phyloP scores from a whole-genome alignment of 345 rosid species.

The Mangifera indica region DNA sequence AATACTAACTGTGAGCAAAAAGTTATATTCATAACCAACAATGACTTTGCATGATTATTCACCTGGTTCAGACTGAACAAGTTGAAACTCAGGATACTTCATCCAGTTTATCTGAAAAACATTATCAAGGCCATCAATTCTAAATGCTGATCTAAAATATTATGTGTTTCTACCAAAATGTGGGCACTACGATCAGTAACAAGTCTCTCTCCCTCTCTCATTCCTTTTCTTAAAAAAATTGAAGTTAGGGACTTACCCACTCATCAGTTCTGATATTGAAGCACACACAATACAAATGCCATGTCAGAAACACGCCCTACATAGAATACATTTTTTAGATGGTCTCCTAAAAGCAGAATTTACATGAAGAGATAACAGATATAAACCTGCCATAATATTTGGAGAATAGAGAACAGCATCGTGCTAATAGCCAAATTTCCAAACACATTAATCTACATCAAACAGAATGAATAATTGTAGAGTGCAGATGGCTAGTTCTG shows the following conservation, averaged over 20 bases:
- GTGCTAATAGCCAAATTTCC: conserved; percentile 42
- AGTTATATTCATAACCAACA: background rate
- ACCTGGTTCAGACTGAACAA: conserved; percentile 42
- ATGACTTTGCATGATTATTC: background rate
- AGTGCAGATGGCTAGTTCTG: background rate
- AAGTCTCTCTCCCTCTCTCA: background rate
- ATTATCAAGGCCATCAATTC: background rate
- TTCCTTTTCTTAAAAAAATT: background rate
- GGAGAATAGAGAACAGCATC: conserved; percentile 48
- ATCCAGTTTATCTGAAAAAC: conserved; percentile 55
- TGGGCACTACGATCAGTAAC: background rate
- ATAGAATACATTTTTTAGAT: conserved; percentile 12
- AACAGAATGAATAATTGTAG: background rate
- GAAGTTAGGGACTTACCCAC: conserved; percentile 53
- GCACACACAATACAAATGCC: conserved; percentile 66
- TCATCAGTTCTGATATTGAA: conserved; percentile 66
- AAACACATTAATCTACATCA: conserved; percentile 30
- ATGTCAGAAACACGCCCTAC: conserved; percentile 48
- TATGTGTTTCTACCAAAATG: background rate
- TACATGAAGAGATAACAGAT: background rate
- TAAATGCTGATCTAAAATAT: background rate
- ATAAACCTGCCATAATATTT: conserved; percentile 65
- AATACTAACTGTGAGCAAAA: background rate
- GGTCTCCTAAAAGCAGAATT: background rate
- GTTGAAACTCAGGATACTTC: conserved; percentile 60